Evolutionary conservation across 768 basidiomycete species (phyloP), one percentile per base, ranked within the genome.

Genomic region (Ramaria rubella): DNA sequence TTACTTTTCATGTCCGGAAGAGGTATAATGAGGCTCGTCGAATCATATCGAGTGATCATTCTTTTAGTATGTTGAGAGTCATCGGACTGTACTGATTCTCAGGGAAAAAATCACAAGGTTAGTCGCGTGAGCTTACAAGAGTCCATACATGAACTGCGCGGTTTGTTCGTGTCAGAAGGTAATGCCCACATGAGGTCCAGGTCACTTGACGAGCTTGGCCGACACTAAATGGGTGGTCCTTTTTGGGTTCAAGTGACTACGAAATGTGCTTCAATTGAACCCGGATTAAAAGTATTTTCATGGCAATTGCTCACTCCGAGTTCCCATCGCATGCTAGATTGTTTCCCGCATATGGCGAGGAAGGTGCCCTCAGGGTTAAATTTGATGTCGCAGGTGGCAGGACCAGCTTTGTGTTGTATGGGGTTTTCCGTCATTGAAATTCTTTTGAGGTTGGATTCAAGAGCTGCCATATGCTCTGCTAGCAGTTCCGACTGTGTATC

Each of bases 101-200:
- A 19, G 29, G 24, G 8, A 2, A 48, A 48, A 11, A 19, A 24
- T 48, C 12, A 15, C 5, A 48, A 24, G 17, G 11, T 1, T 24
- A 3, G 11, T 8, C 11, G n/a, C 11, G n/a, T 38, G 17, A 27
- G 5, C 12, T 30, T 26, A 48, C 46, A 19, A 48, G 11, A 19
- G 23, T 14, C 46, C 46, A 48, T 24, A 48, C 46, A 48, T 48
- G 46, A 30, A 48, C 46, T 48, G 46, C 46, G n/a, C 46, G 46
- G 24, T n/a, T 26, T 48, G 46, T 48, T 26, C 46, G 12, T 6
- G 46, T 48, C 8, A 48, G 26, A 27, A 48, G 23, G 9, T 48
- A n/a, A n/a, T 45, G 8, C 29, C 46, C 46, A 30, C n/a, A 48
- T 6, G 46, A 17, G 17, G 24, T 8, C 46, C 46, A 48, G 11